phyloP scores from a whole-genome alignment of 139 green algal species.

The Volvox africanus region DNA sequence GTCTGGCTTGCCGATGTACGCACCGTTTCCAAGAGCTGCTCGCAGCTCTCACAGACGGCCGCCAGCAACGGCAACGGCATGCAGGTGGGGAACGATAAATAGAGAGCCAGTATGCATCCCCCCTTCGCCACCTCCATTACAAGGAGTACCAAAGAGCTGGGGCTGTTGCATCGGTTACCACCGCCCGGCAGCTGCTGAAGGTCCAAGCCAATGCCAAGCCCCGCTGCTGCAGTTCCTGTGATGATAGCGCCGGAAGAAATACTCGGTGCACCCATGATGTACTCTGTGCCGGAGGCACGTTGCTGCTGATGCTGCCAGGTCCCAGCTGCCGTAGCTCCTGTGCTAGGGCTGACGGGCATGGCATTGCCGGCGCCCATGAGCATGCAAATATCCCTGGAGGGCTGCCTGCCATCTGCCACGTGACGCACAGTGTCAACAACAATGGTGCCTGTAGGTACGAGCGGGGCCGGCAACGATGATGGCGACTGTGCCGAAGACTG shows the following conservation, averaged over 20 bases:
- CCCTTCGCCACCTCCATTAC: constrained; percentile 17
- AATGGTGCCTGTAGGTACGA: not conserved
- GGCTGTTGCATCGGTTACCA: not conserved
- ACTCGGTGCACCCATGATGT: too few relatives aligned
- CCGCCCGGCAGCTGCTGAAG: not conserved
- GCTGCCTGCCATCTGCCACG: not conserved
- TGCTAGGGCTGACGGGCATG: not conserved
- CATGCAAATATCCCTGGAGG: constrained; percentile 15
- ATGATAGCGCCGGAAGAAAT: too few relatives aligned
- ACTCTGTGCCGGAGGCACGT: too few relatives aligned
- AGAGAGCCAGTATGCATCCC: constrained; percentile 15
- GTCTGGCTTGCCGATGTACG: not conserved
- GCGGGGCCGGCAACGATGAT: not conserved
- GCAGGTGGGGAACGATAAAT: constrained; percentile 16
- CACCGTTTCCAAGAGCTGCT: not conserved
- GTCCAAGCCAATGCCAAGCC: not conserved
- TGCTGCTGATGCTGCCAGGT: not conserved
- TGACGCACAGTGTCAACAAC: not conserved
- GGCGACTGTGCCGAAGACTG: too few relatives aligned
- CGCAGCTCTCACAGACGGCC: constrained; percentile 6
- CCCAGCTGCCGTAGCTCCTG: too few relatives aligned
- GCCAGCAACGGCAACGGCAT: constrained; percentile 19
- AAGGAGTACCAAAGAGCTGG: not conserved
- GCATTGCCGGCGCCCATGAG: not conserved
- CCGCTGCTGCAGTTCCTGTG: not conserved